These are phyloP conservation scores for Acacia pycnantha DNA, from an alignment of 331 rosid species.

Conservation along the genomic window DNA sequence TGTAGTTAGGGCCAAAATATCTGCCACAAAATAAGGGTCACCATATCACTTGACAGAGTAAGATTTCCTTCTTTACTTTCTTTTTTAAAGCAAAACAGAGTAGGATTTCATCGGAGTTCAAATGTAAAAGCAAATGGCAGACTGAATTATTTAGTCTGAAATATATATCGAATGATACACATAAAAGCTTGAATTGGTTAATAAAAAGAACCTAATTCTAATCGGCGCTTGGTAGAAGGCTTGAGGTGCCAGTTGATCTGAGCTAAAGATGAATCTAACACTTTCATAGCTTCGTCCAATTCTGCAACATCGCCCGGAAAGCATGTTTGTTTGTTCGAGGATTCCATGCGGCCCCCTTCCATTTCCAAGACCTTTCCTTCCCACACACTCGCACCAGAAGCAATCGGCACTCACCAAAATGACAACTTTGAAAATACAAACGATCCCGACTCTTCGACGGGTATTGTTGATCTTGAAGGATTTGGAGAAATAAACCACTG, in stretches of 20 bases:
- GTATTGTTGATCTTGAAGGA: too few species aligned
- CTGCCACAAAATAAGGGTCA: slow-evolving; percentile 35
- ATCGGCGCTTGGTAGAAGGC: slow-evolving; percentile 61
- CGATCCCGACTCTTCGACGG: not conserved
- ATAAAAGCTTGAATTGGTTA: not conserved
- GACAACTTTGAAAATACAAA: not conserved
- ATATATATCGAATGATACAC: not conserved
- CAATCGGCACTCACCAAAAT: not conserved
- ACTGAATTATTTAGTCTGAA: not conserved
- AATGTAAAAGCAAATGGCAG: not conserved
- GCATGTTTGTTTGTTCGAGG: not conserved
- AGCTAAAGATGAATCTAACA: slow-evolving; percentile 51
- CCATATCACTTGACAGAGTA: not conserved
- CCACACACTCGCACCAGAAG: not conserved
- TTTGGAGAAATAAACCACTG: too few species aligned
- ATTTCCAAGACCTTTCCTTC: not conserved
- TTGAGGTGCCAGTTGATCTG: slow-evolving; percentile 84
- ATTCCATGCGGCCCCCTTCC: not conserved
- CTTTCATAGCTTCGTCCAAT: slow-evolving; percentile 46
- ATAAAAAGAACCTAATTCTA: slow-evolving; percentile 53
- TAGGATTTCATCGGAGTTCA: not conserved
- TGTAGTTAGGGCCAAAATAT: slow-evolving; percentile 67
- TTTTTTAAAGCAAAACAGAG: not conserved
- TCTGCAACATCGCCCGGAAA: slow-evolving; percentile 33
- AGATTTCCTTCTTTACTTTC: not conserved